Evolutionary conservation across 768 basidiomycete species (phyloP).

Genomic region (Psilocybe tampanensis): DNA sequence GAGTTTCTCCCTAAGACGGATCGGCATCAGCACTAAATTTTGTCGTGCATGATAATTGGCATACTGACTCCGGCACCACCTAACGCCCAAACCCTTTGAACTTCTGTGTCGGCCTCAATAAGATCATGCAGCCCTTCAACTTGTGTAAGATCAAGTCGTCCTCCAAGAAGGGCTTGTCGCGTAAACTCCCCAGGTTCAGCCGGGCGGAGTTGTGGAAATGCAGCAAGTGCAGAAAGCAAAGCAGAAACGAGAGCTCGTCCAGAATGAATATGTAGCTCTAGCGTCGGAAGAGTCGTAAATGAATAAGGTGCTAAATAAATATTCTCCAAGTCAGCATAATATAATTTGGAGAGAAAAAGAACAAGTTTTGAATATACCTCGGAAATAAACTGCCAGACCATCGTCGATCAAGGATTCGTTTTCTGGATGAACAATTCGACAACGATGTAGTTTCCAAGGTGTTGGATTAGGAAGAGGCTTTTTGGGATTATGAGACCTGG

Average conservation of each 20-base stretch:
- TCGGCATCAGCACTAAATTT: slow-evolving; percentile 8
- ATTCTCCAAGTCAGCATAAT: too few species aligned
- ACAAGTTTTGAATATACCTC: slow-evolving; percentile 45
- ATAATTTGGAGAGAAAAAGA: neutral
- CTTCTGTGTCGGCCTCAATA: slow-evolving; percentile 87
- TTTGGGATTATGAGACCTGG: slow-evolving; percentile 34
- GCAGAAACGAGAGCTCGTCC: slow-evolving; percentile 79
- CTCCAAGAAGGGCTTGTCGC: slow-evolving; percentile 77
- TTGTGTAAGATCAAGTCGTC: slow-evolving; percentile 84
- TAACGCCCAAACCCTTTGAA: slow-evolving; percentile 75
- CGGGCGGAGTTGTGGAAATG: slow-evolving; percentile 66
- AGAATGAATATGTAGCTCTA: slow-evolving; percentile 89
- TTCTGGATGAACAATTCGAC: slow-evolving; percentile 65
- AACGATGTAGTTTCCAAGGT: slow-evolving; percentile 72
- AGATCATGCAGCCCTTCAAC: slow-evolving; percentile 88
- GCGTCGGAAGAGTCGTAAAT: slow-evolving; percentile 80
- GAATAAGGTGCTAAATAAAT: slow-evolving; percentile 63
- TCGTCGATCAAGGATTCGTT: slow-evolving; percentile 71
- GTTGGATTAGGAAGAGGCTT: slow-evolving; percentile 35
- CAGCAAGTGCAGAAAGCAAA: slow-evolving; percentile 63
- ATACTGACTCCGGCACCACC: slow-evolving; percentile 64
- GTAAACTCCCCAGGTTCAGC: slow-evolving; percentile 92
- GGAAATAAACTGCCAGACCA: slow-evolving; percentile 81
- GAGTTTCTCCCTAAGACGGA: slow-evolving; percentile 57
- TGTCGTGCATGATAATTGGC: neutral